Conservation (phyloP, 768 basidiomycete genomes). For the Leucocoprinus birnbaumii region DNA sequence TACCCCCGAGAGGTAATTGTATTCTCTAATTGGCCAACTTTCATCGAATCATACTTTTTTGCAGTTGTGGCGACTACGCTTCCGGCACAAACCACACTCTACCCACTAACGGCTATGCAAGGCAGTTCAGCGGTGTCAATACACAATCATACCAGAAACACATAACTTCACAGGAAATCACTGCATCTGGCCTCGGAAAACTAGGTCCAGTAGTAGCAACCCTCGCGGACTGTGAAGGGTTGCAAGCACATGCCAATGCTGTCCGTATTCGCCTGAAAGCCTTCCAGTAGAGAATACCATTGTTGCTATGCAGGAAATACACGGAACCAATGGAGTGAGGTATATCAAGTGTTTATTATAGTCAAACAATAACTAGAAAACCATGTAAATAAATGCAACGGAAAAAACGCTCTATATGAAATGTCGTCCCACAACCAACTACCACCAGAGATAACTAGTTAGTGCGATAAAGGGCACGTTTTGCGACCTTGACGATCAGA, state of each 20-base stretch:
- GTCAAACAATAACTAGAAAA: constrained; percentile 26
- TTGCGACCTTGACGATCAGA: constrained; percentile 91
- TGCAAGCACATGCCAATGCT: constrained; percentile 95
- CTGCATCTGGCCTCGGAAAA: constrained; percentile 65
- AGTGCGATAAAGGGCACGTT: constrained; percentile 87
- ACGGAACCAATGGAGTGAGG: constrained; percentile 14
- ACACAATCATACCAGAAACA: constrained; percentile 98
- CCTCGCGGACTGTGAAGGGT: constrained; percentile 91
- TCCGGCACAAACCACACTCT: constrained; percentile 99
- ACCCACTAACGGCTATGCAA: constrained; percentile 94
- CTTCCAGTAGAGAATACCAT: constrained; percentile 10
- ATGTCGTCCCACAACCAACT: constrained; percentile 14
- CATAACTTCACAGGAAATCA: constrained; percentile 95
- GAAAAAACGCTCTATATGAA: constrained; percentile 18
- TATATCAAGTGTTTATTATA: constrained; percentile 19
- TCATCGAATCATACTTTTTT: constrained; percentile 9
- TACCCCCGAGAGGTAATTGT: constrained; percentile 88
- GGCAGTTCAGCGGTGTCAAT: constrained; percentile 98
- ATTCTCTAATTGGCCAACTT: neutral
- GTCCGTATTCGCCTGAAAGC: constrained; percentile 75
- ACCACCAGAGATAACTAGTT: constrained; percentile 43
- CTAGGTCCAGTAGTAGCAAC: constrained; percentile 89
- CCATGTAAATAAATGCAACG: constrained; percentile 20
- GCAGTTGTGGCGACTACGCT: constrained; percentile 96
- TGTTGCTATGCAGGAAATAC: neutral